Conservation (phyloP, 2,329 filamentous ascomycete genomes). For the Pleomassaria siparia region DNA sequence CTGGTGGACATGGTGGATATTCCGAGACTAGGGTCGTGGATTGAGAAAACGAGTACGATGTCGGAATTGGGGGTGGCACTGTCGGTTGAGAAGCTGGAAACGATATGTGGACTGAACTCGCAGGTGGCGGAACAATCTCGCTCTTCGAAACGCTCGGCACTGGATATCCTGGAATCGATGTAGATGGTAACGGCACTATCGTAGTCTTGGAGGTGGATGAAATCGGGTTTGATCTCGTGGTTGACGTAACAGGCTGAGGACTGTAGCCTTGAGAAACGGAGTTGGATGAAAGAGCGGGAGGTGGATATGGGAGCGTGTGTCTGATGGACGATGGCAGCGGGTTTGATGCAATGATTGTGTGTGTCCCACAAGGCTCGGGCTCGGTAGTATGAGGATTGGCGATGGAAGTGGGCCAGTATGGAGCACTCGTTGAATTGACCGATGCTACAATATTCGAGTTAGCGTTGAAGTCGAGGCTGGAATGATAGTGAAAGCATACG, state of each 20-base stretch:
- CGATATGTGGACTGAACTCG: neutral
- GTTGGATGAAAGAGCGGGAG: neutral
- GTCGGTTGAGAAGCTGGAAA: neutral
- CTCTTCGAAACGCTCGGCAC: neutral
- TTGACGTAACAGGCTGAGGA: neutral
- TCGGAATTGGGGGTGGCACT: neutral
- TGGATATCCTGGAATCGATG: neutral
- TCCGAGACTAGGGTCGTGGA: neutral
- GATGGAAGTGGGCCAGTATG: constrained; percentile 14
- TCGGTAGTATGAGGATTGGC: neutral
- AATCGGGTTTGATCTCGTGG: neutral
- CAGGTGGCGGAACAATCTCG: neutral
- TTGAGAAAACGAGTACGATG: neutral
- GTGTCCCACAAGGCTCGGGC: constrained; percentile 13
- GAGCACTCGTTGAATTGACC: constrained; percentile 10
- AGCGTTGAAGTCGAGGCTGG: neutral
- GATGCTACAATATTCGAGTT: constrained; percentile 12
- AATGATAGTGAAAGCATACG: neutral
- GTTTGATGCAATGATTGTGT: constrained; percentile 1
- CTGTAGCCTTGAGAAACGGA: neutral
- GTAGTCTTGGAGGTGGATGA: neutral
- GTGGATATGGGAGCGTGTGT: neutral
- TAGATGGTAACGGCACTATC: neutral
- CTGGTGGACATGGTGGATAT: too few relatives aligned
- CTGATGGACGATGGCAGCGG: constrained; percentile 1